Base-by-base conservation (phyloP, 768 basidiomycete species). In the Leccinum boreale region DNA sequence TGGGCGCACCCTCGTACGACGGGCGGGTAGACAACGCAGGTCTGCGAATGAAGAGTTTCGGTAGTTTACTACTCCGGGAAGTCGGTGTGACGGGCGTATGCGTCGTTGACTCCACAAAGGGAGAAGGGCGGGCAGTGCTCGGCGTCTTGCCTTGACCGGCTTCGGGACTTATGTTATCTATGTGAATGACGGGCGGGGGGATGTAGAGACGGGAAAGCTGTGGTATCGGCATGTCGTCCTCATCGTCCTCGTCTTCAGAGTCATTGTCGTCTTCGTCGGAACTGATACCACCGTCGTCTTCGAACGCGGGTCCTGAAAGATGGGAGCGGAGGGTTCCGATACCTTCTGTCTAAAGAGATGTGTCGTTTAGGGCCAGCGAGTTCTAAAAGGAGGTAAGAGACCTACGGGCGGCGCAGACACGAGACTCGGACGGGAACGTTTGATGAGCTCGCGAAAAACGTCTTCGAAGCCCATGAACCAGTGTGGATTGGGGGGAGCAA, bases 211-310 rank as follows among this genome's bases (percentile, higher is more conserved):
- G 67, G 33, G 61, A 55, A 8, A 69, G 61, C 17, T 54, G 67
- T 4, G 60, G 67, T 53, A 49, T 58, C 17, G 75, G 69, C 7
- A 78, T 71, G 66, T 81, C 62, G 46, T 66, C 59, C 21, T 68
- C 59, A 15, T 68, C 56, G 14, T 68, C 56, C 3, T 74, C 66
- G 0, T 74, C 64, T 28, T 65, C 64, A 26, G 67, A 58, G 39
- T 68, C 59, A 42, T 69, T 75, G 31, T 81, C 80, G 14, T 75
- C 75, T 4, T 74, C 77, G 42, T 82, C 81, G 0, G 79, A 81
- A 28, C 85, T 87, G 10, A 91, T 74, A 4, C 86, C 84, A n/a
- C 84, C 92, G 64, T 92, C 92, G 65, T 94, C 92, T 67, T 87
- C 81, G 61, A 82, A 84, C 23, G 77, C 81, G 3, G 82, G 82